Evolutionary conservation across 1,139 yeast genomes (phyloP).

Genomic region (Groenewaldozyma auringiensis): DNA sequence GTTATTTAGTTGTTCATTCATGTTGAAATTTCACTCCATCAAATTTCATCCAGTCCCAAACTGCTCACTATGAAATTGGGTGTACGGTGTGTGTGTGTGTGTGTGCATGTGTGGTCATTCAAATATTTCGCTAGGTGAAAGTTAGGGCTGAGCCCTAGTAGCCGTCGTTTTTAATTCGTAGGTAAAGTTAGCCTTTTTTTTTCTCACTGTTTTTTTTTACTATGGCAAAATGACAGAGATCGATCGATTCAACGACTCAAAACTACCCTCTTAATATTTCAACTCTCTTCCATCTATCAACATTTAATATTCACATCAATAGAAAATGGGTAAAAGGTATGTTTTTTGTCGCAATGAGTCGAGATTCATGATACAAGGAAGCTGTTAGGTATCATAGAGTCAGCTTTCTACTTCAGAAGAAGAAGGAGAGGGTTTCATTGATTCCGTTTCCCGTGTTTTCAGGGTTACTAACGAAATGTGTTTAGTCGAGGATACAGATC

Average conservation of each 20-base stretch:
- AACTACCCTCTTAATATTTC: constrained; percentile 7
- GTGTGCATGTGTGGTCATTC: too few species aligned
- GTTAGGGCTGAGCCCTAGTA: constrained; percentile 14
- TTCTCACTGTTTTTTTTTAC: neutral
- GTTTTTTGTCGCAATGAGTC: constrained; percentile 9
- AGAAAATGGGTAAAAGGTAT: constrained; percentile 76
- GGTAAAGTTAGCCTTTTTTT: too few species aligned
- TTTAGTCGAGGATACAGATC: constrained; percentile 98
- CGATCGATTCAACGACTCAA: constrained; percentile 8
- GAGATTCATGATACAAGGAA: neutral
- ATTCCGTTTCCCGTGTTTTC: neutral
- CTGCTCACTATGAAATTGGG: too few species aligned
- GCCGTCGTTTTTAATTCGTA: neutral
- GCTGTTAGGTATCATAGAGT: neutral
- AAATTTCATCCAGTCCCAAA: too few species aligned
- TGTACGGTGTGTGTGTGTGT: too few species aligned
- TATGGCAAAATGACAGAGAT: neutral
- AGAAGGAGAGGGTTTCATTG: too few species aligned
- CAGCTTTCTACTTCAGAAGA: too few species aligned
- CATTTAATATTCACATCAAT: neutral
- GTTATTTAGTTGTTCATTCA: neutral
- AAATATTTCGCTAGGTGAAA: too few species aligned
- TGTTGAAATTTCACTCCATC: neutral
- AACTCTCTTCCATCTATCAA: constrained; percentile 11
- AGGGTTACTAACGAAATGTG: neutral